A percentile compares a stretch with the other conserved stretches of the same genome.
These are phyloP conservation scores for Pyricularia pennisetigena DNA, from an alignment of 2,329 filamentous ascomycete genomes.

Conservation along the genomic window DNA sequence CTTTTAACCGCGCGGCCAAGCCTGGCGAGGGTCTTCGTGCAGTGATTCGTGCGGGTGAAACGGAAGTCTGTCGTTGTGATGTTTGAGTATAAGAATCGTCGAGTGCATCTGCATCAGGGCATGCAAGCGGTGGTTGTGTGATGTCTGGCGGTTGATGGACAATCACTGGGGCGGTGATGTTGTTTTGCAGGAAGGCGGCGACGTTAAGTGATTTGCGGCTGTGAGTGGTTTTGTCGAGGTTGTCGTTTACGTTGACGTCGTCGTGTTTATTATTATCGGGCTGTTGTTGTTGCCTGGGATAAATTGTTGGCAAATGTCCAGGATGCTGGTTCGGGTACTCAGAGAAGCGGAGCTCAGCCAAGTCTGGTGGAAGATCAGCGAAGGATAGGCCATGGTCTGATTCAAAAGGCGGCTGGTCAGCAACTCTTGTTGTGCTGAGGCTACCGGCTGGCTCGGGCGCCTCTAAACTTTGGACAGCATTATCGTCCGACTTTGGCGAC, in stretches of 20 bases:
- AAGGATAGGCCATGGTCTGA: constrained; percentile 22
- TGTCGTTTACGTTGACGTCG: constrained; percentile 13
- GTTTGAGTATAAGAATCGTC: neutral
- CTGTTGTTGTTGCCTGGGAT: constrained; percentile 12
- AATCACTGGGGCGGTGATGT: neutral
- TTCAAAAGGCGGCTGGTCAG: constrained; percentile 1
- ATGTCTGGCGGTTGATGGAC: neutral
- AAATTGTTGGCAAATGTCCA: constrained; percentile 8
- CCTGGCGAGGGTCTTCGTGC: constrained; percentile 53
- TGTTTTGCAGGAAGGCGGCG: neutral
- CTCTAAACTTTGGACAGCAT: neutral
- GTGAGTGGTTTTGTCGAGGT: constrained; percentile 3
- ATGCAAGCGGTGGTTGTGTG: neutral
- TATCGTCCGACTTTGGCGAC: neutral
- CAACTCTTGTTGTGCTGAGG: neutral
- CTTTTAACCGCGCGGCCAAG: constrained; percentile 54
- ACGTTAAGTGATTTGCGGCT: neutral
- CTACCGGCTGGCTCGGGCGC: neutral
- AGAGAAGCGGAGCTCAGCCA: constrained; percentile 25
- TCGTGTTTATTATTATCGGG: constrained; percentile 10
- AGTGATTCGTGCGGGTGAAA: constrained; percentile 18
- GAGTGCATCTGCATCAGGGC: neutral
- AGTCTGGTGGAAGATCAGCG: constrained; percentile 29
- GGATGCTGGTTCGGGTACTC: constrained; percentile 9
- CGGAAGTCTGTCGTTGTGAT: constrained; percentile 10